Evolutionary conservation across 352 stramenopile genomes (phyloP), one percentile per base, ranked within the genome.

Genomic region (Thalassiosira oceanica): DNA sequence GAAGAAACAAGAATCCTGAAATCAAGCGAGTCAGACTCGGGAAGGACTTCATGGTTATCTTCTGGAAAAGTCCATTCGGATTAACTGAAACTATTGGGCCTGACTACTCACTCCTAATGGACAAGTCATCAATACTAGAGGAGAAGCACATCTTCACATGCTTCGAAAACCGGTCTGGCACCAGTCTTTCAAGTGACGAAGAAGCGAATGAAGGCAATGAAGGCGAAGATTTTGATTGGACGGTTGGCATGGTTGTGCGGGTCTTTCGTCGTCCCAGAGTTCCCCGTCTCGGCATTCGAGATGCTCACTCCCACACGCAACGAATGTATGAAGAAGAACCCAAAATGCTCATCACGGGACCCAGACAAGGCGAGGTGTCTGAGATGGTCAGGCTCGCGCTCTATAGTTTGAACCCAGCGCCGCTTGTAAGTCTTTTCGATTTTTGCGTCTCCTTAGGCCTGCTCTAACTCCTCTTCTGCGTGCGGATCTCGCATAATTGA

Each of bases 111-210:
- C 3, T 62, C 2, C 2, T 51, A 18, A 51, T 62, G 37, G 41
- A 62, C 6, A 39, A 56, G 2, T 62, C 52, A 6, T 37, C 37
- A 3, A 3, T 62, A 3, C 18, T 62, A 8, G 52, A 62, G 15
- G 21, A 54, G 15, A 54, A 51, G 13, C 52, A 62, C 33, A 37
- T 62, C 24, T 62, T 62, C 27, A 62, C 52, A 35, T 55, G 37
- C 37, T 56, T 62, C 31, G 52, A 62, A 24, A 62, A 62, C 48
- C 35, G 52, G n/a, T 54, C 45, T 54, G 45, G 45, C 18, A 55
- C 2, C 5, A 10, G 11, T n/a, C 29, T 54, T 31, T 23, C 35
- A 15, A 26, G 24, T 50, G 11, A 18, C 3, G 15, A 23, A 16
- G 3, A 50, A n/a, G 42, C 21, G 13, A 21, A 50, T 29, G 42